Base-by-base conservation (phyloP, 2,329 filamentous ascomycete species). In the Aspergillus sp. region DNA sequence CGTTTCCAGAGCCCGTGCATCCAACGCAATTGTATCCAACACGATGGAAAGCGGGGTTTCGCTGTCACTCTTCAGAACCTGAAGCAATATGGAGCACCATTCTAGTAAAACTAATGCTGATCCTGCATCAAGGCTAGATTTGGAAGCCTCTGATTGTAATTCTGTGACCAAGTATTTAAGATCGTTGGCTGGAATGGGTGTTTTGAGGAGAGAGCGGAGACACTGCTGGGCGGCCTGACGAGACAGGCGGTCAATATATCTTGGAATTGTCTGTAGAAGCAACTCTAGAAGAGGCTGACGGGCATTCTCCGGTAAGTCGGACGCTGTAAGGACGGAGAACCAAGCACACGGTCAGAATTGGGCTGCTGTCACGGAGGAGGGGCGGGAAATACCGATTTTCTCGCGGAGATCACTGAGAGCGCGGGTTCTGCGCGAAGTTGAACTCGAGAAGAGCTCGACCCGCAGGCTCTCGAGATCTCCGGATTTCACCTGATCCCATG, bases 31-130 rank as follows among this genome's bases (percentile, higher is more conserved):
- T 42, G 95, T 76, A 34, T 91, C 86, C 61, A 81, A 68, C 41
- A 76, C 71, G 57, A 62, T 81, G 69, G 53, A 85, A 84, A 74
- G 71, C 87, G 86, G 67, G 80, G 80, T 50, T 85, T 83, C 88
- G 87, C 92, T 43, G 84, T 76, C 84, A 48, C 82, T 81, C 32
- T 84, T 84, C 24, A 92, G 80, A 57, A 88, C 82, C 67, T 93
- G 87, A 64, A 96, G 83, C 50, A 97, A 77, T 57, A 93, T 74
- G 57, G 89, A 89, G 73, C 87, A 91, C 93, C 93, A 99, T 74
- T 96, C 91, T 13, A 95, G 83, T 64, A 99, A 80, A 48, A 96
- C 91, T 71, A 97, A 96, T 5, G 92, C 90, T 74, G 87, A 96
- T 43, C 83, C 85, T 15, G 89, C 79, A 32, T 93, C 91, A 66